A percentile compares a stretch with the other conserved stretches of the same genome.
These are phyloP conservation scores for Monosporozyma unispora DNA, from an alignment of 805 yeast species.

Conservation along the genomic window DNA sequence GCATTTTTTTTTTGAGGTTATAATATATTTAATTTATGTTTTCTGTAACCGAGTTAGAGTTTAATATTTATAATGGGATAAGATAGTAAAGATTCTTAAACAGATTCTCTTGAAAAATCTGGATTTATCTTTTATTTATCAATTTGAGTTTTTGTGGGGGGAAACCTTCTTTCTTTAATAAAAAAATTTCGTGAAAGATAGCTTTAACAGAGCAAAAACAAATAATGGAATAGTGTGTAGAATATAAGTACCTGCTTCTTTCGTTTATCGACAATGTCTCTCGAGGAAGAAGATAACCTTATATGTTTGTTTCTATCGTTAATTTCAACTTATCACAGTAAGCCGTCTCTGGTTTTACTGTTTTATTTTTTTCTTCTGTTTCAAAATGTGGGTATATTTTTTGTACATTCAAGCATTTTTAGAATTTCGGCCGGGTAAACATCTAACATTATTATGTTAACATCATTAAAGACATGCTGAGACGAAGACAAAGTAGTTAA, in stretches of 20 bases:
- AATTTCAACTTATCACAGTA: not conserved
- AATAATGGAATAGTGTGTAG: not conserved
- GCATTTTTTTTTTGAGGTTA: conserved; percentile 26
- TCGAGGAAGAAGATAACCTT: not conserved
- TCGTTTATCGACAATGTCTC: not conserved
- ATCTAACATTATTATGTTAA: not conserved
- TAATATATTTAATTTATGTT: not conserved
- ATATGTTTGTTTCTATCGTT: not conserved
- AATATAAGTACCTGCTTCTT: not conserved
- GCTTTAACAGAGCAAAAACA: not conserved
- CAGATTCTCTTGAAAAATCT: not conserved
- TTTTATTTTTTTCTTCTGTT: not conserved
- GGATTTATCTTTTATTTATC: not conserved
- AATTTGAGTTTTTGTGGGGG: not conserved
- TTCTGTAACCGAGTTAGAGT: not conserved
- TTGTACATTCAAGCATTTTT: not conserved
- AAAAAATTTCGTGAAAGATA: not conserved
- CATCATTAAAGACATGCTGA: not conserved
- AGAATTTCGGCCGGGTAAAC: not conserved
- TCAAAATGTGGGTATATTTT: conserved; percentile 1
- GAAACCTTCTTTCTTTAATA: not conserved
- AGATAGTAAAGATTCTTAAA: no score
- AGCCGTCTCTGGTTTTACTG: not conserved
- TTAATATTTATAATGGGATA: no score
- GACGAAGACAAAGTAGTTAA: no score